phyloP scores from a whole-genome alignment of 1,284 basidiomycete species.

The Melampsora larici-populina region DNA sequence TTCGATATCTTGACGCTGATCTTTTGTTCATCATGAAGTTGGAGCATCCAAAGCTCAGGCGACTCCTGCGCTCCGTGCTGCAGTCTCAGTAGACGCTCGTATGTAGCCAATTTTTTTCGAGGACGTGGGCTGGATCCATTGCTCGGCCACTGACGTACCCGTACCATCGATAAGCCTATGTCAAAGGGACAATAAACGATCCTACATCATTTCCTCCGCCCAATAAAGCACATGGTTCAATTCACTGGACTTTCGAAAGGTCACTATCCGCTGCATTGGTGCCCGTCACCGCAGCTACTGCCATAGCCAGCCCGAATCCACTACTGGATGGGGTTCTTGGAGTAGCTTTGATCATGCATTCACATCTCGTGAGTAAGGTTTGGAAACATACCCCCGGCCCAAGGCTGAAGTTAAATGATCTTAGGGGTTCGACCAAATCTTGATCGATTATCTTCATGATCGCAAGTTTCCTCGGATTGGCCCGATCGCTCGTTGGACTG shows the following conservation, averaged over 20 bases:
- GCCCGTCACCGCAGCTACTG: constrained; percentile 67
- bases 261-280: constrained; percentile 80
- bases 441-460: constrained; percentile 79
- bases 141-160: constrained; percentile 1
- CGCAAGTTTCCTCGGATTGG: constrained; percentile 87
- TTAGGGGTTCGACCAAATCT: constrained; percentile 52
- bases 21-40: not conserved
- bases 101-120: not conserved
- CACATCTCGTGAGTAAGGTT: constrained; percentile 70
- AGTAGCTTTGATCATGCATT: constrained; percentile 82
- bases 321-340: constrained; percentile 84
- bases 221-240: constrained; percentile 77
- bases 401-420: constrained; percentile 23
- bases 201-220: constrained; percentile 81
- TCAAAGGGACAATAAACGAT: constrained; percentile 93
- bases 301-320: constrained; percentile 58
- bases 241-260: constrained; percentile 98
- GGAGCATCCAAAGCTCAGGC: not conserved
- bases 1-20: not conserved
- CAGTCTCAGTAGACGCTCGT: constrained; percentile 18
- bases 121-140: not conserved
- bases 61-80: constrained; percentile 12
- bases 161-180: constrained; percentile 64
- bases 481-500: constrained; percentile 66
- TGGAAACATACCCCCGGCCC: not conserved